Percentiles rank a stretch among this genome's conserved stretches.
These are phyloP conservation scores for Nigrograna mackinnonii DNA, from an alignment of 2,329 filamentous ascomycete genomes.

Conservation along the genomic window DNA sequence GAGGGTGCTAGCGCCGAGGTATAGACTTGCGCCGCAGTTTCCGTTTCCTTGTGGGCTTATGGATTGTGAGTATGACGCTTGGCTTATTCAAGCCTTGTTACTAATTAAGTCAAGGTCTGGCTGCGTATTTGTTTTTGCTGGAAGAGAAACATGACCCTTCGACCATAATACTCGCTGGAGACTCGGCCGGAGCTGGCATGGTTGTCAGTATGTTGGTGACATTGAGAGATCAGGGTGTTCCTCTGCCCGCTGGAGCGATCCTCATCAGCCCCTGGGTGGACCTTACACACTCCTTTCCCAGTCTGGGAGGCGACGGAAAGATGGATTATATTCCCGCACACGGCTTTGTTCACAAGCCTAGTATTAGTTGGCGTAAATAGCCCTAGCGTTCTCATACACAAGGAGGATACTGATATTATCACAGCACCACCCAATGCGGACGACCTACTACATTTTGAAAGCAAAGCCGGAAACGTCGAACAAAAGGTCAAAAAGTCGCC, in stretches of 20 bases:
- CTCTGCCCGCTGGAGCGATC: constrained; percentile 85
- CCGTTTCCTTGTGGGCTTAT: constrained; percentile 93
- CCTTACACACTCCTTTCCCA: constrained; percentile 92
- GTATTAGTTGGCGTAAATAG: constrained; percentile 72
- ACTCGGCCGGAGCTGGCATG: constrained; percentile 94
- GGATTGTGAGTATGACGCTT: constrained; percentile 61
- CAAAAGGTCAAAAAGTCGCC: constrained; percentile 8
- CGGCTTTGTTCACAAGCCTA: constrained; percentile 91
- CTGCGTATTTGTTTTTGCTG: constrained; percentile 83
- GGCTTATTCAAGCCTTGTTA: not conserved
- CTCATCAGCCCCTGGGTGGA: constrained; percentile 96
- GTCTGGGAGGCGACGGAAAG: constrained; percentile 71
- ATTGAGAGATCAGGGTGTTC: constrained; percentile 79
- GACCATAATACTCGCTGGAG: constrained; percentile 85
- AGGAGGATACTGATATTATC: constrained; percentile 7
- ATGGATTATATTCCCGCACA: constrained; percentile 86
- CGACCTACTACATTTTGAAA: constrained; percentile 61
- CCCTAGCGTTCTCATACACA: not conserved
- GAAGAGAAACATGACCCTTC: constrained; percentile 70
- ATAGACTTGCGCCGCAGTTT: constrained; percentile 89
- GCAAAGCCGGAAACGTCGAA: not conserved
- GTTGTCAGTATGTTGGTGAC: constrained; percentile 76
- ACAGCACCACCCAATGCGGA: constrained; percentile 76
- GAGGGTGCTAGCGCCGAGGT: constrained; percentile 81
- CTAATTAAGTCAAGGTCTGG: constrained; percentile 51